Evolutionary conservation across 2,329 filamentous ascomycete genomes (phyloP).

Genomic region (Pyricularia grisea): DNA sequence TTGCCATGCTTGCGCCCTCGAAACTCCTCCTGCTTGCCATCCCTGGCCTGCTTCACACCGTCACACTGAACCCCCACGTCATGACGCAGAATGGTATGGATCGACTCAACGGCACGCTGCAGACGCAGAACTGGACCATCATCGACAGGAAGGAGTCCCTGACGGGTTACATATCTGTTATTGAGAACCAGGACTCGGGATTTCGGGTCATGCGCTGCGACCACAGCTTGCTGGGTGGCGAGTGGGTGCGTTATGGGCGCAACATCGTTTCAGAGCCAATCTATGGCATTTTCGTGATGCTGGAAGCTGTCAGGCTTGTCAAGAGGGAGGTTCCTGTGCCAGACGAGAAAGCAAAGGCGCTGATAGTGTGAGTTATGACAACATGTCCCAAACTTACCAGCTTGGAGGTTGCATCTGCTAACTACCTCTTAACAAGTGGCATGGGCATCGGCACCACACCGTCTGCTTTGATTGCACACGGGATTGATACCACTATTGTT

Average conservation of each 20-base stretch:
- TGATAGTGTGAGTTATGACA: slow-evolving; percentile 64
- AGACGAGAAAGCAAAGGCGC: slow-evolving; percentile 64
- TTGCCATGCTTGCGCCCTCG: slow-evolving; percentile 59
- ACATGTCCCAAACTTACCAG: neutral
- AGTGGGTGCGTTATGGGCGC: slow-evolving; percentile 61
- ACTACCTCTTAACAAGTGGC: slow-evolving; percentile 41
- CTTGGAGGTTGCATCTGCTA: neutral
- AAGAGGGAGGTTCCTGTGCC: slow-evolving; percentile 42
- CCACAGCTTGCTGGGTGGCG: slow-evolving; percentile 85
- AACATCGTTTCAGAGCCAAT: slow-evolving; percentile 68
- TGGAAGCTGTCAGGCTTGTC: slow-evolving; percentile 82
- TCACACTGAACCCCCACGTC: slow-evolving; percentile 66
- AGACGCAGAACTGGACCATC: slow-evolving; percentile 59
- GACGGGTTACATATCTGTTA: slow-evolving; percentile 86
- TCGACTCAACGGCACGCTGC: slow-evolving; percentile 57
- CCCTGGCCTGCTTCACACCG: slow-evolving; percentile 64
- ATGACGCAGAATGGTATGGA: slow-evolving; percentile 49
- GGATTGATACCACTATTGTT: slow-evolving; percentile 86
- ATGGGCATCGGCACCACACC: slow-evolving; percentile 90
- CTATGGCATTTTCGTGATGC: slow-evolving; percentile 91
- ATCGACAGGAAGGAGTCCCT: slow-evolving; percentile 76
- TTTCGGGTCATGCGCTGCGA: slow-evolving; percentile 86
- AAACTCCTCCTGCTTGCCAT: slow-evolving; percentile 56
- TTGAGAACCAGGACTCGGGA: slow-evolving; percentile 62
- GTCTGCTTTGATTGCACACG: slow-evolving; percentile 75